Percentiles rank a stretch among this genome's conserved stretches.
These are phyloP conservation scores for Venturia pyrina DNA, from an alignment of 2,329 filamentous ascomycete species.

Conservation along the genomic window DNA sequence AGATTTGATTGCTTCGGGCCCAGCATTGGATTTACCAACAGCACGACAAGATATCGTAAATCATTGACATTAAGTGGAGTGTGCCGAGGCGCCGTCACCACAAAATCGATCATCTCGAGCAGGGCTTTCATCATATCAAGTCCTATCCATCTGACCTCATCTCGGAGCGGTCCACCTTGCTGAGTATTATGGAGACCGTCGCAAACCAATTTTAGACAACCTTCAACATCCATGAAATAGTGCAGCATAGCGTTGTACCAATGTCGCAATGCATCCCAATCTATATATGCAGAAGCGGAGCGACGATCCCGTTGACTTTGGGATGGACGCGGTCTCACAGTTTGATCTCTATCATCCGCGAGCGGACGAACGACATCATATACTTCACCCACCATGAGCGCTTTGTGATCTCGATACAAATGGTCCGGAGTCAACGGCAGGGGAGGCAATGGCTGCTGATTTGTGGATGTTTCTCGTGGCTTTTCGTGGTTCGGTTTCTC, in stretches of 20 bases:
- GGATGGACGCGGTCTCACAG: neutral
- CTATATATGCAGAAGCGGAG: constrained; percentile 2
- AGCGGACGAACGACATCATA: constrained; percentile 4
- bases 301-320: neutral
- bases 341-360: neutral
- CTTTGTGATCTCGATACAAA: constrained; percentile 4
- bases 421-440: neutral
- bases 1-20: neutral
- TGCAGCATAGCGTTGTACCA: constrained; percentile 5
- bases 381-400: constrained; percentile 5
- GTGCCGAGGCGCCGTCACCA: neutral
- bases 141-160: neutral
- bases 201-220: neutral
- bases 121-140: constrained; percentile 5
- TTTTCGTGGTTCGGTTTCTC: neutral
- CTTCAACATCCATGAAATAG: neutral
- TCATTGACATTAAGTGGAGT: neutral
- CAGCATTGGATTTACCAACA: neutral
- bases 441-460: neutral
- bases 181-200: neutral
- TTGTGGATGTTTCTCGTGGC: neutral
- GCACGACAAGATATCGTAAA: constrained; percentile 4
- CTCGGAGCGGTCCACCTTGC: neutral
- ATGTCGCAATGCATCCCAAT: constrained; percentile 2
- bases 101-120: neutral